Evolutionary conservation across 441 rosid species (phyloP).

Genomic region (Raphanus hybrid): DNA sequence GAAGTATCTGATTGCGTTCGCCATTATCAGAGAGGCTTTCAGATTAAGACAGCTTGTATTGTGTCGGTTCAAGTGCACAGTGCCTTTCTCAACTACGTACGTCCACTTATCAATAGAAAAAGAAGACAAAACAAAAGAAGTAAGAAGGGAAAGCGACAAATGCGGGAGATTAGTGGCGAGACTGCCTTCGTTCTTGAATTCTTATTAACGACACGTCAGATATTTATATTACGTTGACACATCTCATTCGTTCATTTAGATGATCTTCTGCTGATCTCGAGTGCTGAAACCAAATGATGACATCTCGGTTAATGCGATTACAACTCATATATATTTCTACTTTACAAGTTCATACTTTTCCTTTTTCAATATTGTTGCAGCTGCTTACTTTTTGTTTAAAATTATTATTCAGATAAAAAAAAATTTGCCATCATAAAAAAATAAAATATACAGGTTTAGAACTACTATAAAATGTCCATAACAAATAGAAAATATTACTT

Average conservation of each 20-base stretch:
- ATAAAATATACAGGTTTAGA: too few relatives aligned
- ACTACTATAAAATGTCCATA: too few relatives aligned
- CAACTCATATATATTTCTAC: background rate
- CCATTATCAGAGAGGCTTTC: slow-evolving; percentile 44
- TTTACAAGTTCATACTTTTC: background rate
- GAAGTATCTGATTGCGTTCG: slow-evolving; percentile 29
- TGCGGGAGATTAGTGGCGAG: slow-evolving; percentile 55
- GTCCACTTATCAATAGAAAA: background rate
- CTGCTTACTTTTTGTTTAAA: background rate
- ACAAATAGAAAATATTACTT: too few relatives aligned
- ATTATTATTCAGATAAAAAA: too few relatives aligned
- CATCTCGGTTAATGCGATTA: background rate
- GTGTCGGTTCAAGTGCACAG: background rate
- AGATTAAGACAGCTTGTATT: slow-evolving; percentile 41
- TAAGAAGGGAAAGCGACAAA: slow-evolving; percentile 61
- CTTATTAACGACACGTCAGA: slow-evolving; percentile 12
- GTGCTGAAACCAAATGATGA: background rate
- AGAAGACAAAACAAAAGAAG: slow-evolving; percentile 45
- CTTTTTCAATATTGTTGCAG: background rate
- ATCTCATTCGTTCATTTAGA: slow-evolving; percentile 46
- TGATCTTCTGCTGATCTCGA: background rate
- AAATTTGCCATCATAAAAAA: too few relatives aligned
- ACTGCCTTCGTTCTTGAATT: background rate
- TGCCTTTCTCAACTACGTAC: slow-evolving; percentile 14
- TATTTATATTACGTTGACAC: slow-evolving; percentile 30